phyloP scores from a whole-genome alignment of 306 rosid genomes.

The Corylus americana region DNA sequence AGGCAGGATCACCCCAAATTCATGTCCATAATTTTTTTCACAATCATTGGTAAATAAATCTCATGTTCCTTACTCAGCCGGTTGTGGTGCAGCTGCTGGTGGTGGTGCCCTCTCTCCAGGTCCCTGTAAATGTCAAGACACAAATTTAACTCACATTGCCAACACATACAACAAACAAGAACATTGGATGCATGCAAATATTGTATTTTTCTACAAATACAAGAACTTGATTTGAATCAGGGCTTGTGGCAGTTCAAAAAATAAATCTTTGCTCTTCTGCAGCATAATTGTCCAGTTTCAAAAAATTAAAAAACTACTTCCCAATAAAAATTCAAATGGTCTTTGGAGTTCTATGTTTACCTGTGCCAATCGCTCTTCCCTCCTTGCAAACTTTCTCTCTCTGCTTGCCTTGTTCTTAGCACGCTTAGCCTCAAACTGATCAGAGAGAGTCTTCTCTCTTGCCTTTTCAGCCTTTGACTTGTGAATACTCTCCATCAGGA shows the following conservation, averaged over 20 bases:
- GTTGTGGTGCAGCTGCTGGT: constrained; percentile 31
- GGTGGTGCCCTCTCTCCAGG: constrained; percentile 50
- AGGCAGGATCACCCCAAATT: neutral
- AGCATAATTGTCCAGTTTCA: neutral
- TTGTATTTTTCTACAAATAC: neutral
- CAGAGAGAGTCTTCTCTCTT: constrained; percentile 47
- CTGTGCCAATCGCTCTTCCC: constrained; percentile 49
- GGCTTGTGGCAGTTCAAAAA: too few species aligned
- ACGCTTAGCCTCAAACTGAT: constrained; percentile 53
- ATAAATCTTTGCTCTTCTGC: neutral
- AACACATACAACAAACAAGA: neutral
- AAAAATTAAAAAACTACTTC: neutral
- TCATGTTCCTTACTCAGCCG: constrained; percentile 32
- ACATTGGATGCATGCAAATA: neutral
- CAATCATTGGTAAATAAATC: neutral
- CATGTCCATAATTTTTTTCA: neutral
- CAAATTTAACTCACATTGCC: neutral
- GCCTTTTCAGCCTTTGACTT: constrained; percentile 58
- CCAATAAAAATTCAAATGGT: too few species aligned
- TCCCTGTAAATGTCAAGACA: constrained; percentile 32
- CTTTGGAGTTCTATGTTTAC: constrained; percentile 9
- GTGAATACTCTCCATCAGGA: constrained; percentile 56
- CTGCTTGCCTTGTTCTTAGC: constrained; percentile 56
- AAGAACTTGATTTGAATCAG: neutral
- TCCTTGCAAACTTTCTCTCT: constrained; percentile 47